A percentile compares a stretch with the other conserved stretches of the same genome.
Evolutionary conservation across 352 stramenopile species (phyloP).

Genomic region (Aphanomyces cochlioides): DNA sequence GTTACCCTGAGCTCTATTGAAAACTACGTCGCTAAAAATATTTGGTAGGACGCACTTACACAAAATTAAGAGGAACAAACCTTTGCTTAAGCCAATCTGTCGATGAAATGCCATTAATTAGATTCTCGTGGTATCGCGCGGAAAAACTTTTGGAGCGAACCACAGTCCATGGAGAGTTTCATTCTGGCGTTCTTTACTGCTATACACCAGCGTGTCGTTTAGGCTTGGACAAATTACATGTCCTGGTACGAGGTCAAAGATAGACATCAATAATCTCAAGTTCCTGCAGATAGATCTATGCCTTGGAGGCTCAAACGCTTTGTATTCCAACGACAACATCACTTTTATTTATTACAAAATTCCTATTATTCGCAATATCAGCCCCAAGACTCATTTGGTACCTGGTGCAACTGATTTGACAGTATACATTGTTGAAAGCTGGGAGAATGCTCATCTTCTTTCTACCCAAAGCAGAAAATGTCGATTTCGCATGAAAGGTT

Average conservation of each 20-base stretch:
- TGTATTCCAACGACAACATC: conserved; percentile 8
- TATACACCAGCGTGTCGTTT: conserved; percentile 19
- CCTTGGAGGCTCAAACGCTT: conserved; percentile 3
- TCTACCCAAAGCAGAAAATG: neutral
- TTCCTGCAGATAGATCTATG: conserved; percentile 17
- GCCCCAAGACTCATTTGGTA: conserved; percentile 20
- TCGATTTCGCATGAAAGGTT: conserved; percentile 30
- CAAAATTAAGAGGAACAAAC: conserved; percentile 10
- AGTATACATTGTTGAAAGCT: conserved; percentile 26
- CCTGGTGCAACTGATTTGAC: conserved; percentile 21
- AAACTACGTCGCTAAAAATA: neutral
- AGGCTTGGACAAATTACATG: conserved; percentile 17
- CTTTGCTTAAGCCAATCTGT: conserved; percentile 15
- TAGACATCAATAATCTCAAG: neutral
- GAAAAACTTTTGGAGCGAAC: conserved; percentile 22
- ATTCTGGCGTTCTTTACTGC: conserved; percentile 17
- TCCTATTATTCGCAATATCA: conserved; percentile 20
- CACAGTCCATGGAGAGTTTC: neutral
- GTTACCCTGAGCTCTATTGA: neutral
- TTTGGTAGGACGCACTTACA: conserved; percentile 13
- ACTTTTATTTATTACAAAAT: conserved; percentile 22
- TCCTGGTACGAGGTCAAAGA: conserved; percentile 1
- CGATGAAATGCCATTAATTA: neutral
- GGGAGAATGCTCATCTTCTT: conserved; percentile 19
- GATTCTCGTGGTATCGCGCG: conserved; percentile 18